phyloP scores from a whole-genome alignment of 2,329 filamentous ascomycete genomes.

The Sclerotinia subarctica region DNA sequence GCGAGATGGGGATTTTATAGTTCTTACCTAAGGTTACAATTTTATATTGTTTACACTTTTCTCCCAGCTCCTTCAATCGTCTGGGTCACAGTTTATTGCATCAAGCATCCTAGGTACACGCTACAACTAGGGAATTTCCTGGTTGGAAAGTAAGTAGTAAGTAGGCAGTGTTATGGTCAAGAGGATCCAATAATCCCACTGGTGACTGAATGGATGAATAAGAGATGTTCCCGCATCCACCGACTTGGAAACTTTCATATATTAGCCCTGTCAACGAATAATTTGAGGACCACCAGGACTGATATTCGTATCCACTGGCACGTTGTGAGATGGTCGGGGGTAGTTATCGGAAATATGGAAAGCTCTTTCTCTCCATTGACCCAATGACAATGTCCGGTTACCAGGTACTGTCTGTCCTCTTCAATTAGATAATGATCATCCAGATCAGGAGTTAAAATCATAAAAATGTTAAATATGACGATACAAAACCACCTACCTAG shows the following conservation, averaged over 20 bases:
- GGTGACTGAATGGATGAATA: no score
- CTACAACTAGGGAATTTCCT: not conserved
- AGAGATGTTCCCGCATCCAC: not conserved
- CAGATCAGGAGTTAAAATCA: not conserved
- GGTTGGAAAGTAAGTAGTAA: not conserved
- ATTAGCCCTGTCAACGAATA: not conserved
- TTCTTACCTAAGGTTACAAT: not conserved
- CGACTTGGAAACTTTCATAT: not conserved
- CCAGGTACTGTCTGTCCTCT: not conserved
- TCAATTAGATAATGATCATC: not conserved
- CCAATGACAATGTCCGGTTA: not conserved
- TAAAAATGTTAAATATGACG: not conserved
- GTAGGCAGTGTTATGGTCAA: not conserved
- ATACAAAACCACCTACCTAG: not conserved
- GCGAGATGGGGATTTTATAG: not conserved
- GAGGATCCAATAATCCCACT: not conserved
- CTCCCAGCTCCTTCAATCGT: not conserved
- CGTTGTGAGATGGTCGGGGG: not conserved
- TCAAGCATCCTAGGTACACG: not conserved
- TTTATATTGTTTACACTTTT: not conserved
- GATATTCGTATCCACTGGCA: not conserved
- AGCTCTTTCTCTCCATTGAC: not conserved
- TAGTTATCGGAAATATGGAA: slow-evolving; percentile 1
- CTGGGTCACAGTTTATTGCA: not conserved
- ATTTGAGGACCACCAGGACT: not conserved